Percentiles rank a stretch among this genome's conserved stretches.
These are phyloP conservation scores for Oxytropis ochrocephala DNA, from an alignment of 306 rosid species.

Conservation along the genomic window DNA sequence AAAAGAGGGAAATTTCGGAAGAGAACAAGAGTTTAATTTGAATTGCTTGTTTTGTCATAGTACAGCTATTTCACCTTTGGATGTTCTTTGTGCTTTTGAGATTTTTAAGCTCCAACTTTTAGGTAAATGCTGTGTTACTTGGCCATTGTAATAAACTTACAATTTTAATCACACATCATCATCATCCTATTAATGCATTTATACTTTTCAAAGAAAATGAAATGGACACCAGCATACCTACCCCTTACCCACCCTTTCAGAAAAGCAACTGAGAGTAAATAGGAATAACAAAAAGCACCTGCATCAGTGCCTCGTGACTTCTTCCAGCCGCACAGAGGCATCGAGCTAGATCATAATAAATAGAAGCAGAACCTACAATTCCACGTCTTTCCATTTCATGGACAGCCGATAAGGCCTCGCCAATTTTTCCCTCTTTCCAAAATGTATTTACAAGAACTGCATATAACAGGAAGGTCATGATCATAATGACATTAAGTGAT, in stretches of 20 bases:
- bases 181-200: neutral
- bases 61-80: neutral
- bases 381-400: constrained; percentile 85
- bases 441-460: constrained; percentile 81
- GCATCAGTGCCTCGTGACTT: constrained; percentile 76
- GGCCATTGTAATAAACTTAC: neutral
- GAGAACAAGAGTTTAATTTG: neutral
- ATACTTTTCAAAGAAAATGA: neutral
- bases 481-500: constrained; percentile 5
- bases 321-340: constrained; percentile 93
- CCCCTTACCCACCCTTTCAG: neutral
- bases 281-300: constrained; percentile 44
- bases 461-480: constrained; percentile 26
- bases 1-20: neutral
- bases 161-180: neutral
- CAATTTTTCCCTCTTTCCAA: constrained; percentile 78
- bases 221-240: neutral
- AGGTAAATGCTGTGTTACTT: neutral
- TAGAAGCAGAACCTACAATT: constrained; percentile 89
- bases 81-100: neutral
- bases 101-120: neutral
- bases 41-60: neutral
- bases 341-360: constrained; percentile 92
- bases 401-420: constrained; percentile 62
- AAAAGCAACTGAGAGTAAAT: constrained; percentile 2